These are phyloP conservation scores for Ophiostoma quercus DNA, from an alignment of 2,329 filamentous ascomycete genomes.

Conservation along the genomic window DNA sequence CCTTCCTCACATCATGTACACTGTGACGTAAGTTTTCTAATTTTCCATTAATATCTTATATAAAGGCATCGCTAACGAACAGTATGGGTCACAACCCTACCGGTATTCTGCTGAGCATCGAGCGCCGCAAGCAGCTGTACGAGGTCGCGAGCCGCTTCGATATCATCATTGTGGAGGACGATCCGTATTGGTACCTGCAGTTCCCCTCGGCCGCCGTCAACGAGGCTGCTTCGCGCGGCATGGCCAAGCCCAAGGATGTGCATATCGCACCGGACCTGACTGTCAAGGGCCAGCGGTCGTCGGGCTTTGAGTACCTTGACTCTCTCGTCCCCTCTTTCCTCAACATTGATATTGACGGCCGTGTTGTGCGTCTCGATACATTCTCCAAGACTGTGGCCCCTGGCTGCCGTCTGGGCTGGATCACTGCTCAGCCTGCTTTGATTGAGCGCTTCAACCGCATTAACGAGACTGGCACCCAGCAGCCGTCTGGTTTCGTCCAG, in stretches of 20 bases:
- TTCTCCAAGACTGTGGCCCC: conserved; percentile 92
- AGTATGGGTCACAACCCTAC: conserved; percentile 82
- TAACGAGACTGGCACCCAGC: conserved; percentile 71
- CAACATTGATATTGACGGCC: conserved; percentile 74
- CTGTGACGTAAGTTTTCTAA: conserved; percentile 49
- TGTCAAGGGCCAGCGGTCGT: conserved; percentile 36
- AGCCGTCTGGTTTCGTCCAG: conserved; percentile 87
- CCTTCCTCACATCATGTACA: conserved; percentile 80
- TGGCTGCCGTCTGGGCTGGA: conserved; percentile 84
- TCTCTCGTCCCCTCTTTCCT: conserved; percentile 78
- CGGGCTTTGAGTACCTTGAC: conserved; percentile 74
- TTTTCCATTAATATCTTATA: neutral
- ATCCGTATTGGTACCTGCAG: conserved; percentile 94
- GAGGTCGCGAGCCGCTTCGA: conserved; percentile 76
- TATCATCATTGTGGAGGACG: conserved; percentile 86
- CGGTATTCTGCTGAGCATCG: conserved; percentile 65
- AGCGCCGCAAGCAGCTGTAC: conserved; percentile 74
- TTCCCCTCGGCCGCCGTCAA: conserved; percentile 63
- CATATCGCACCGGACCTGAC: conserved; percentile 16
- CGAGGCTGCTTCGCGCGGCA: conserved; percentile 46
- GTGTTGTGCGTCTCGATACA: conserved; percentile 84
- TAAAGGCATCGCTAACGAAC: conserved; percentile 4
- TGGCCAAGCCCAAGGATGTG: conserved; percentile 32
- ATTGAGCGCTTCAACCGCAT: conserved; percentile 65
- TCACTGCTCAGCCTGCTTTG: conserved; percentile 75